A percentile compares a stretch with the other conserved stretches of the same genome.
Evolutionary conservation across 768 basidiomycete species (phyloP).

Genomic region (Rossbeevera mucosa): DNA sequence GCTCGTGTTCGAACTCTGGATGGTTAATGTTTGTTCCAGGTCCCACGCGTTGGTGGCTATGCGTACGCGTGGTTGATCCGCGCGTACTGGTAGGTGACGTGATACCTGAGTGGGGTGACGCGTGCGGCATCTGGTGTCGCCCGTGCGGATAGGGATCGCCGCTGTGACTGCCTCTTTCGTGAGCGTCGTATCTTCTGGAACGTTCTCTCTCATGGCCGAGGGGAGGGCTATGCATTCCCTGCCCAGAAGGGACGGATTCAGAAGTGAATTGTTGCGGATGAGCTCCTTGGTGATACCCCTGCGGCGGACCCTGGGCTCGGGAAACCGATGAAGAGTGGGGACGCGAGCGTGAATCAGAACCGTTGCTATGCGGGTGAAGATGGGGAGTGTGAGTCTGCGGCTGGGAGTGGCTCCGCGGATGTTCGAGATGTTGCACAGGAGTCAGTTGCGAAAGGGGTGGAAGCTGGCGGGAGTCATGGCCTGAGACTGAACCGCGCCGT

Average conservation of each 20-base stretch:
- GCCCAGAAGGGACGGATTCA: slow-evolving; percentile 44
- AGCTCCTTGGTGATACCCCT: slow-evolving; percentile 34
- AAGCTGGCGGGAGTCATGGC: slow-evolving; percentile 46
- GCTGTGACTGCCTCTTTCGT: slow-evolving; percentile 37
- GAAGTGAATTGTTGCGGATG: slow-evolving; percentile 44
- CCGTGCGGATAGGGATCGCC: slow-evolving; percentile 32
- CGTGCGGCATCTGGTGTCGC: slow-evolving; percentile 28
- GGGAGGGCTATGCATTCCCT: slow-evolving; percentile 47
- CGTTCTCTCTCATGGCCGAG: slow-evolving; percentile 40
- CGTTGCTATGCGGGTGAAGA: slow-evolving; percentile 38
- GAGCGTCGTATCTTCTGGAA: slow-evolving; percentile 46
- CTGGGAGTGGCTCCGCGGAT: slow-evolving; percentile 32
- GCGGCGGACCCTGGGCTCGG: slow-evolving; percentile 37
- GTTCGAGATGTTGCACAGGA: slow-evolving; percentile 38
- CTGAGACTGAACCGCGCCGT: slow-evolving; percentile 38
- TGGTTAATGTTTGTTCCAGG: slow-evolving; percentile 54
- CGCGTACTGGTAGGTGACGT: slow-evolving; percentile 33
- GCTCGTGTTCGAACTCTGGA: slow-evolving; percentile 32
- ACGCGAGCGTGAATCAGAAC: slow-evolving; percentile 43
- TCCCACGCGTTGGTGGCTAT: slow-evolving; percentile 65
- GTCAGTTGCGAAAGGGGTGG: slow-evolving; percentile 46
- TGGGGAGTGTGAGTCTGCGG: slow-evolving; percentile 38
- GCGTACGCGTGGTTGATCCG: slow-evolving; percentile 41
- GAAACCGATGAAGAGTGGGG: slow-evolving; percentile 52
- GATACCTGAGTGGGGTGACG: slow-evolving; percentile 33